Evolutionary conservation across 148 eudicot species (phyloP).

Genomic region (Fagopyrum tataricum): DNA sequence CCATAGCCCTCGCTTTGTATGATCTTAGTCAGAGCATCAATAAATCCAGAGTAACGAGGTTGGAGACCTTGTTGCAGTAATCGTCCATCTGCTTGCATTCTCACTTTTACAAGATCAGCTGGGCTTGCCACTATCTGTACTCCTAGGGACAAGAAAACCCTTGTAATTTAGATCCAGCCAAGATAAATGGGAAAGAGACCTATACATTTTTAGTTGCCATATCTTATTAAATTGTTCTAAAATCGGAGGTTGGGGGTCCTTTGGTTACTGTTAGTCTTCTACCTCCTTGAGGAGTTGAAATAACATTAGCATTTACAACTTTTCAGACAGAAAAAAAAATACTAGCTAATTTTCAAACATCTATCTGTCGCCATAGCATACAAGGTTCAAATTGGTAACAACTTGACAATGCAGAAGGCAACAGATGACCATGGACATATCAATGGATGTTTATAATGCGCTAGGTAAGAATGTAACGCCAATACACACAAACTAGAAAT

Average conservation of each 20-base stretch:
- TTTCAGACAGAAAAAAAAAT: background rate
- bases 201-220: background rate
- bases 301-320: background rate
- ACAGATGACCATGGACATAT: no score
- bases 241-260: no score
- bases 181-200: background rate
- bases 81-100: constrained; percentile 88
- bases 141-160: constrained; percentile 21
- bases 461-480: background rate
- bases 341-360: background rate
- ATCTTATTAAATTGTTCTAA: no score
- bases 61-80: constrained; percentile 51
- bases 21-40: constrained; percentile 61
- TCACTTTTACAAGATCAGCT: constrained; percentile 84
- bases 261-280: background rate
- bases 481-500: no score
- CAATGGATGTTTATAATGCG: background rate
- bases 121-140: constrained; percentile 83
- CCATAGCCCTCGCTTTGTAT: constrained; percentile 43
- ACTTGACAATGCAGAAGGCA: background rate
- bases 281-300: background rate
- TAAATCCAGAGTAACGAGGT: constrained; percentile 56
- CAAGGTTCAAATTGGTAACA: background rate
- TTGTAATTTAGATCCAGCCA: background rate
- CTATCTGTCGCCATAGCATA: background rate